Percentiles rank a stretch among this genome's conserved stretches.
Conservation (phyloP, 148 eudicot genomes). For the Fallopia convolvulus region DNA sequence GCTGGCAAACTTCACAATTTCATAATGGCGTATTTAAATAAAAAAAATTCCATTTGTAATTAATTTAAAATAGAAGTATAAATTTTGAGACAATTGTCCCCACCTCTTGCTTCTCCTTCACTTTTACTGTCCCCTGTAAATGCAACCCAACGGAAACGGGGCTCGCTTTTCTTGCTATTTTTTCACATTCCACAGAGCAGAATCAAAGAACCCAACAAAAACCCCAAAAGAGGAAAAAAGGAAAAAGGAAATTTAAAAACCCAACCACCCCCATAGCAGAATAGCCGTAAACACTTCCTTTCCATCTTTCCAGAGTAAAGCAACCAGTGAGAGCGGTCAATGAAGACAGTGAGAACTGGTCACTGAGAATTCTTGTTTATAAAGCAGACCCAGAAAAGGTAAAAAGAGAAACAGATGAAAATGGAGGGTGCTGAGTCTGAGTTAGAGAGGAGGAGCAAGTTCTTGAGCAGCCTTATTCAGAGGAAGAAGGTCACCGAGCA, state of each 20-base stretch:
- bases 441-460: slow-evolving; percentile 61
- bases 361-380: neutral
- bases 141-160: slow-evolving; percentile 9
- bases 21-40: neutral
- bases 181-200: slow-evolving; percentile 1
- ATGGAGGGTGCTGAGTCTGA: slow-evolving; percentile 36
- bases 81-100: neutral
- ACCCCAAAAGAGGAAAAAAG: neutral
- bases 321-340: neutral
- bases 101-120: neutral
- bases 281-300: too few species aligned
- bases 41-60: too few species aligned
- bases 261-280: neutral
- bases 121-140: slow-evolving; percentile 4
- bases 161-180: slow-evolving; percentile 3
- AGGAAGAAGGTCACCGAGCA: slow-evolving; percentile 39
- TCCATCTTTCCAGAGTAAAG: neutral
- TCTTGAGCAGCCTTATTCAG: slow-evolving; percentile 45
- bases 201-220: neutral
- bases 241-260: neutral
- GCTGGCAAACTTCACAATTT: neutral
- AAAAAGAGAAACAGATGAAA: neutral
- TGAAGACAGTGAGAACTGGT: neutral
- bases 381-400: neutral
- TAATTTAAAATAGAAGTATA: neutral